Percentiles rank a stretch among this genome's conserved stretches.
phyloP scores from a whole-genome alignment of 768 basidiomycete species.

The Crepidotus variabilis region DNA sequence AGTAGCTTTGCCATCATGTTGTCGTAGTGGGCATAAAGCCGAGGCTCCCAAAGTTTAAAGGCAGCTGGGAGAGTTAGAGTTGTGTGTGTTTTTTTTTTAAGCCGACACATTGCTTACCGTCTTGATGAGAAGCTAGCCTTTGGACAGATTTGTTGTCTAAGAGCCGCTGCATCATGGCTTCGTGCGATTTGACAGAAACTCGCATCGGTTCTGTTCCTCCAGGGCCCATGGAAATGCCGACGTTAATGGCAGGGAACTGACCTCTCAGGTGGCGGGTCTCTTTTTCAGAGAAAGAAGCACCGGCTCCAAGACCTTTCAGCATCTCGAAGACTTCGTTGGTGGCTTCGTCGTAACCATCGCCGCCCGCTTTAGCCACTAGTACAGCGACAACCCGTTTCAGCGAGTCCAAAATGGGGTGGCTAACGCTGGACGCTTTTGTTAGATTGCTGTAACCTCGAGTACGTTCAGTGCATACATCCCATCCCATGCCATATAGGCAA shows the following conservation, averaged over 20 bases:
- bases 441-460: too few species aligned
- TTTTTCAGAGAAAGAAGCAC: neutral
- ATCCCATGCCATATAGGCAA: too few species aligned
- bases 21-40: neutral
- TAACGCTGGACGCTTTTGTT: neutral
- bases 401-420: neutral
- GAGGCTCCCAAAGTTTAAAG: neutral
- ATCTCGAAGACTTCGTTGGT: neutral
- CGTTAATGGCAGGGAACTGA: neutral
- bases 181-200: neutral
- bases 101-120: neutral
- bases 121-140: neutral
- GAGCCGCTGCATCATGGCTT: neutral
- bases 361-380: neutral
- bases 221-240: neutral
- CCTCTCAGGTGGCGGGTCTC: neutral
- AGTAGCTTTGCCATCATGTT: neutral
- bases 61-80: neutral
- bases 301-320: neutral
- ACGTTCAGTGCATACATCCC: too few species aligned
- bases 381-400: neutral
- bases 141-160: neutral
- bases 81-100: neutral
- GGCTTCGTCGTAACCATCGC: neutral
- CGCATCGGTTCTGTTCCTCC: neutral